Evolutionary conservation across 2,329 filamentous ascomycete genomes (phyloP), one percentile per base, ranked within the genome.

Genomic region (Colletotrichum filicis): DNA sequence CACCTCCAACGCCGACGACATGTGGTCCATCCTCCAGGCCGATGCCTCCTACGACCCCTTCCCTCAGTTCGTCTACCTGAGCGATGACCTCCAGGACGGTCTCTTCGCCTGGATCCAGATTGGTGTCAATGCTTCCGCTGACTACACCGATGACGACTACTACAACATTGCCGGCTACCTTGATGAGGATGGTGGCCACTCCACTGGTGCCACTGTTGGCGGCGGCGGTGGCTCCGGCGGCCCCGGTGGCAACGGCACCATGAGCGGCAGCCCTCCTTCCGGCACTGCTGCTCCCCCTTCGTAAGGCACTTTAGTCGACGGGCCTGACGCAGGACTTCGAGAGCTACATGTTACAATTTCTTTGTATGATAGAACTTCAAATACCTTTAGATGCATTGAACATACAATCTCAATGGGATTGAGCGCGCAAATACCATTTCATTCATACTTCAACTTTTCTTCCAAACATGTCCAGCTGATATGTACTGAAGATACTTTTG

Each of bases 41-140:
- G 81, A 86, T 76, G 84, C 86, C 5, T 86, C 86, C 46, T 66
- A 71, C 58, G 85, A 84, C 3, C 90, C 90, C 0, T 81, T 92
- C 75, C 82, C 91, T 74, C 85, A 91, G 77, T 92, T 91, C 75
- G 86, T 88, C 12, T 83, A 87, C 4, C 83, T 92, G 4, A 89
- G 90, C 1, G 86, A 91, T 37, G 80, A 81, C 30, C 76, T 89
- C 12, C 75, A 77, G 1, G 87, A 90, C 35, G 89, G 89, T 24
- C 76, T 91, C 42, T 84, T 90, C 63, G 87, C 83, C 2, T 91
- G 88, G 89, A 86, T 91, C 66, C 83, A 85, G 3, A 81, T 90
- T 53, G 88, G 86, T 6, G 84, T 90, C 57, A 85, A 89, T 75
- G 77, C 79, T 30, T 74, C 76, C 28, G 71, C 76, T 49, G 63